Base-by-base conservation (phyloP, 1,139 yeast genomes). In the Saccharomyces hybrid region DNA sequence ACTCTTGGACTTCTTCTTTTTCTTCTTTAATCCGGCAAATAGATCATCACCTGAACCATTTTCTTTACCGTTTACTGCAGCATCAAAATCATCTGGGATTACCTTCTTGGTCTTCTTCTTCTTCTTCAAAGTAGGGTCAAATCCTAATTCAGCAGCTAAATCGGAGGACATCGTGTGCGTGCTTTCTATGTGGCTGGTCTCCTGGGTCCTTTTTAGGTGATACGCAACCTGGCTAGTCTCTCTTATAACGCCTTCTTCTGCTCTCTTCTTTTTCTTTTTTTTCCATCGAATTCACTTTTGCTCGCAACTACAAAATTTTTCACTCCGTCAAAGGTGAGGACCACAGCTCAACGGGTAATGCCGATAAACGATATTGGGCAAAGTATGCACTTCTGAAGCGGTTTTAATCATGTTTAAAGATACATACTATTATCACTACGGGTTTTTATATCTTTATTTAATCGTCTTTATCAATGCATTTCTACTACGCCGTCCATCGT, bases 111-210 rank as follows among this genome's bases (percentile, higher is more conserved):
- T 74, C 83, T 86, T 86, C 90, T 88, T 88, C 83, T 89, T 89
- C 80, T 88, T 88, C 79, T 88, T 88, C 69, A 84, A 76, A 46
- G 82, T 73, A 57, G 89, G 88, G 71, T 86, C 95, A 70, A 86
- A 85, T 58, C 89, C 91, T 71, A 85, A 77, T 63, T 84, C 90
- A 50, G 68, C 70, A 41, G 71, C 69, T 58, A 68, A 58, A 56
- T 70, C 74, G 52, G 77, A 67, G 30, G 66, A 63, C 67, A 63
- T 64, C 14, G 46, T 52, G 42, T 31, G 25, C 26, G 41, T 26
- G 41, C 28, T 48, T 16, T 9, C 5, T 38, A 38, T 38, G 11
- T 38, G 44, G 4, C 25, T 38, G 44, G 44, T 38, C 11, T 9
- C 23, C 44, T 38, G 11, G 44, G 25, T 11, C 8, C n/a, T 20